phyloP scores from a whole-genome alignment of 2,329 filamentous ascomycete species.

The Sclerotiophoma versabilis region DNA sequence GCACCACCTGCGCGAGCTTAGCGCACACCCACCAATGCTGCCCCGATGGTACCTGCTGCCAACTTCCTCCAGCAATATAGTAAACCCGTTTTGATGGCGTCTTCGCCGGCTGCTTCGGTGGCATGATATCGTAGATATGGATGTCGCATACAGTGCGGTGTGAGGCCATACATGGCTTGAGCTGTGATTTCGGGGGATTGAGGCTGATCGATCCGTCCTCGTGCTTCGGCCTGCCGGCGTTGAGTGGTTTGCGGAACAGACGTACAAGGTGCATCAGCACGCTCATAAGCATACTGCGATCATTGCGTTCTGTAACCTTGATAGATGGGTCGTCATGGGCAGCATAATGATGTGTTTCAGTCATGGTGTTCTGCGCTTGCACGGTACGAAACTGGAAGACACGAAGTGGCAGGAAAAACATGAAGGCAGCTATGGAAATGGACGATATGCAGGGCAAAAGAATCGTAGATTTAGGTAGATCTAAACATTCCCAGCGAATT shows the following conservation, averaged over 20 bases:
- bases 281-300: conserved; percentile 50
- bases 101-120: conserved; percentile 22
- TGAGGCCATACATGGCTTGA: conserved; percentile 44
- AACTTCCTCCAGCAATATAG: conserved; percentile 65
- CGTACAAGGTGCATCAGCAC: conserved; percentile 50
- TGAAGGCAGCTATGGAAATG: not conserved
- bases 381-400: not conserved
- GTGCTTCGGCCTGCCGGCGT: conserved; percentile 37
- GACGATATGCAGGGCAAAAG: conserved; percentile 3
- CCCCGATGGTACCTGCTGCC: conserved; percentile 58
- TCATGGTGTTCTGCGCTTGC: conserved; percentile 1
- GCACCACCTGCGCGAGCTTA: conserved; percentile 54
- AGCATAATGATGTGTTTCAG: conserved; percentile 6
- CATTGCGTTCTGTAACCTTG: conserved; percentile 46
- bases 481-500: not conserved
- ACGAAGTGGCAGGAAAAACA: not conserved
- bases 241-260: conserved; percentile 47
- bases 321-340: conserved; percentile 30
- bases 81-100: conserved; percentile 51
- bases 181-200: conserved; percentile 44
- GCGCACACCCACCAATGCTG: conserved; percentile 62
- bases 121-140: conserved; percentile 55
- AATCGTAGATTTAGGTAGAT: not conserved
- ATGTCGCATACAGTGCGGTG: conserved; percentile 54
- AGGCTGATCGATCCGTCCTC: conserved; percentile 53